Base-by-base conservation (phyloP, 495 filamentous ascomycete genomes). In the Lophiostoma macrostomum region DNA sequence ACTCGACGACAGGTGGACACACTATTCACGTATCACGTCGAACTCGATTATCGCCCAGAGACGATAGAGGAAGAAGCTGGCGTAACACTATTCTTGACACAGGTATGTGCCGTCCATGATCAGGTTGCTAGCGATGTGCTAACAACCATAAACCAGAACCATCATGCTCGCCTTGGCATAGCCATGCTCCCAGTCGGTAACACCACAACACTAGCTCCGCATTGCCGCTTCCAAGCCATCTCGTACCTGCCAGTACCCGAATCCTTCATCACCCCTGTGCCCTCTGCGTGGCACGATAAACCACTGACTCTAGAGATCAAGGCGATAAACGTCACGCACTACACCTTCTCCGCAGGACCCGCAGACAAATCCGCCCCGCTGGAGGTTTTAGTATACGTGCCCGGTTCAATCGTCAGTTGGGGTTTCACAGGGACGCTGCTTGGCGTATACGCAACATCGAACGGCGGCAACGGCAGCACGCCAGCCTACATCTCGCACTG, bases 381-480 rank as follows among this genome's bases (percentile, higher is more conserved):
- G 64, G 39, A 49, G 52, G 64, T 61, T 5, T 45, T 78, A n/a
- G 56, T 70, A 16, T 63, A 67, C 25, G 69, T 65, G 2, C 66
- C 64, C 2, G 77, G 74, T 41, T 66, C 63, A 1, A 57, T 65
- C 25, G 68, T 79, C 5, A 76, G 73, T 56, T 77, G 71, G 67
- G 76, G 74, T 0, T 78, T 77, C 61, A 74, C 74, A 12, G 75
- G 75, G 67, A 63, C 68, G 60, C 56, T 80, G 19, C 52, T 78
- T 1, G 76, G 77, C 0, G 64, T 74, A 10, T 80, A 78, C 50
- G 70, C 71, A 45, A 80, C 77, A n/a, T 75, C 65, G 30, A 79
- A 79, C 52, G 76, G 76, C 0, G 66, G 71, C 7, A 56, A 67
- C 16, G 70, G 70, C 18, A 72, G 51, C 0, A 69, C 69, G 24